Evolutionary conservation across 1,284 basidiomycete genomes (phyloP).

Genomic region (Wolfiporia cocos): DNA sequence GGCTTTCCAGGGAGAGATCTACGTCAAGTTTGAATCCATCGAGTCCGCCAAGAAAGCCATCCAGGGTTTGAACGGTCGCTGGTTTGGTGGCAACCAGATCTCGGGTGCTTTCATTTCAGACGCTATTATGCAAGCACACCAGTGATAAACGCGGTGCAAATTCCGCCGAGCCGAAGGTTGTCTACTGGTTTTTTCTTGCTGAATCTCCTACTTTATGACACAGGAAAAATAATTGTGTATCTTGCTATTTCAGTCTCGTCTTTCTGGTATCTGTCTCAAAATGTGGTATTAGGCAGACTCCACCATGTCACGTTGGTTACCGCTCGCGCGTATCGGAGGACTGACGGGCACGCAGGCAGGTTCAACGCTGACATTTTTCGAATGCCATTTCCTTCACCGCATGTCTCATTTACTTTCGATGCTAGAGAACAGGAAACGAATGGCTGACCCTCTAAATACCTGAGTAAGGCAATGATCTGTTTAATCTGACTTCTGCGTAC

Average conservation of each 20-base stretch:
- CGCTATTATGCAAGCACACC: slow-evolving; percentile 89
- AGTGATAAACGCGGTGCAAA: slow-evolving; percentile 33
- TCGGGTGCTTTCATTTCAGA: slow-evolving; percentile 85
- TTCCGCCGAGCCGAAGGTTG: background rate
- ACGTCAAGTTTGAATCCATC: slow-evolving; percentile 83
- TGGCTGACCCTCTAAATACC: too few species aligned
- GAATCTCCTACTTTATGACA: slow-evolving; percentile 10
- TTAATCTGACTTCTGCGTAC: too few species aligned
- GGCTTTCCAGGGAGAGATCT: slow-evolving; percentile 85
- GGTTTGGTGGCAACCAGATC: slow-evolving; percentile 90
- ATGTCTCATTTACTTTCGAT: too few species aligned
- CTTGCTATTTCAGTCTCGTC: slow-evolving; percentile 9
- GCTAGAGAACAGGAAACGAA: too few species aligned
- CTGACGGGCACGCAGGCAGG: slow-evolving; percentile 24
- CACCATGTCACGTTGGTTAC: slow-evolving; percentile 9
- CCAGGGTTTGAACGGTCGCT: slow-evolving; percentile 88
- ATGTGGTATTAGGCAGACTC: slow-evolving; percentile 18
- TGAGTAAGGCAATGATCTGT: too few species aligned
- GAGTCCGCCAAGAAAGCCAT: slow-evolving; percentile 81
- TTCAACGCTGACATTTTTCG: slow-evolving; percentile 19
- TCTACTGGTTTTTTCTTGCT: slow-evolving; percentile 7
- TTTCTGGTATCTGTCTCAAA: slow-evolving; percentile 14
- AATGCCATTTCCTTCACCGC: too few species aligned
- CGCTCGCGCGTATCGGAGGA: slow-evolving; percentile 7
- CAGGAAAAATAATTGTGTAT: slow-evolving; percentile 14